Percentiles rank a stretch among this genome's conserved stretches.
Conservation (phyloP, 108 stramenopile species). For the Stephanodiscus minutulus region DNA sequence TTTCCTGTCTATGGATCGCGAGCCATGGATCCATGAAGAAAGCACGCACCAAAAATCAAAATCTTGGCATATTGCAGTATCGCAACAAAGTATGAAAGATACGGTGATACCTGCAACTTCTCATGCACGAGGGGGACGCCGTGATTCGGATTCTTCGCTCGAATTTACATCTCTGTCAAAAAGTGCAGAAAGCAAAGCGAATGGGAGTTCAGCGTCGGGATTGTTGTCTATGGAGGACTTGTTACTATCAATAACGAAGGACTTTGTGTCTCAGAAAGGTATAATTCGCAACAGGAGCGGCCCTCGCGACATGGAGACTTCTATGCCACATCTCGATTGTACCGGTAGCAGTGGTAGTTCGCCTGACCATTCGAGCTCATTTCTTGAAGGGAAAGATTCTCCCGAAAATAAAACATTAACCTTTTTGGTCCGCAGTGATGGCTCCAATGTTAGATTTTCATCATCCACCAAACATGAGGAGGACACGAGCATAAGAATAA, state of each 20-base stretch:
- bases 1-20: background rate
- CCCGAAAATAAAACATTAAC: background rate
- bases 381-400: background rate
- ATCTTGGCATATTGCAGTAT: background rate
- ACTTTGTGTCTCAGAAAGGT: background rate
- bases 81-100: background rate
- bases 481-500: background rate
- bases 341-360: background rate
- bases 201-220: background rate
- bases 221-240: slow-evolving; percentile 5
- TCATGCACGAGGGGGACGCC: background rate
- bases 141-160: background rate
- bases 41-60: background rate
- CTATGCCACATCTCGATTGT: background rate
- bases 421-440: background rate
- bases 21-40: background rate
- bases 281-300: background rate
- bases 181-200: background rate
- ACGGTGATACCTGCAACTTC: background rate
- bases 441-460: background rate
- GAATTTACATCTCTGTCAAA: background rate
- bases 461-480: background rate
- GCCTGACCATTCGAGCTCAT: background rate
- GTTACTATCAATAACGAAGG: slow-evolving; percentile 6
- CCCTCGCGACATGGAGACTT: background rate